Percentiles rank a stretch among this genome's conserved stretches.
Evolutionary conservation across 2,329 filamentous ascomycete genomes (phyloP).

Genomic region (Talaromyces islandicus): DNA sequence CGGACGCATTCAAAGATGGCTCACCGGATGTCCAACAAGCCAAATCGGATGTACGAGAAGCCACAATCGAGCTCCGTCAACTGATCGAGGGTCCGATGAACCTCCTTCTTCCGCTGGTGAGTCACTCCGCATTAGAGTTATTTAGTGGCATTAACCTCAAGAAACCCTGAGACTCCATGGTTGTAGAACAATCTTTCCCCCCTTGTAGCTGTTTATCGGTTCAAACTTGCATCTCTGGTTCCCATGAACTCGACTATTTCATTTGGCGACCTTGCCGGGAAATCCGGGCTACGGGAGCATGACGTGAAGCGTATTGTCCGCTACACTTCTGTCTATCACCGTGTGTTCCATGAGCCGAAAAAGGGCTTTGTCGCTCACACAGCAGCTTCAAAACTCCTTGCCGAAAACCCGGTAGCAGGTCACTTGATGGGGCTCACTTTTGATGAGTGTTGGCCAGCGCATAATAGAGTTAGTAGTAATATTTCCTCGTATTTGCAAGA

Average conservation of each 20-base stretch:
- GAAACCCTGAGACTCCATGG: not conserved
- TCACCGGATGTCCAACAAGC: constrained; percentile 3
- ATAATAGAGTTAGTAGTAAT: constrained; percentile 1
- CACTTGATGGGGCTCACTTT: constrained; percentile 8
- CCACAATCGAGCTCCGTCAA: constrained; percentile 7
- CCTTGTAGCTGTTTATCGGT: constrained; percentile 10
- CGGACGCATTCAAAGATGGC: constrained; percentile 3
- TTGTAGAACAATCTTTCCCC: constrained; percentile 2
- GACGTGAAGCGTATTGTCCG: constrained; percentile 9
- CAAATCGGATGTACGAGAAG: constrained; percentile 7
- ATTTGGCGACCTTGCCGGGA: constrained; percentile 5
- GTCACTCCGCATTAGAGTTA: not conserved
- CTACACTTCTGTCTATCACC: constrained; percentile 9
- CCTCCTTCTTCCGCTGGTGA: constrained; percentile 7
- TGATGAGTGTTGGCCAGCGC: constrained; percentile 11
- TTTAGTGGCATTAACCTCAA: not conserved
- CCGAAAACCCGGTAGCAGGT: not conserved
- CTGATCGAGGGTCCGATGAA: constrained; percentile 9
- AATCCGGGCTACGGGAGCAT: constrained; percentile 5
- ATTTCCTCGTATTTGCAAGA: too few species aligned
- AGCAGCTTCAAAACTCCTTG: constrained; percentile 10
- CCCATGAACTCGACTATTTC: constrained; percentile 1
- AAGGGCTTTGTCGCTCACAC: constrained; percentile 11
- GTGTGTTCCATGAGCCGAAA: constrained; percentile 9
- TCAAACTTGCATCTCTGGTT: constrained; percentile 7